Base-by-base conservation (phyloP, 345 rosid genomes). In the Gossypioides kirkii region DNA sequence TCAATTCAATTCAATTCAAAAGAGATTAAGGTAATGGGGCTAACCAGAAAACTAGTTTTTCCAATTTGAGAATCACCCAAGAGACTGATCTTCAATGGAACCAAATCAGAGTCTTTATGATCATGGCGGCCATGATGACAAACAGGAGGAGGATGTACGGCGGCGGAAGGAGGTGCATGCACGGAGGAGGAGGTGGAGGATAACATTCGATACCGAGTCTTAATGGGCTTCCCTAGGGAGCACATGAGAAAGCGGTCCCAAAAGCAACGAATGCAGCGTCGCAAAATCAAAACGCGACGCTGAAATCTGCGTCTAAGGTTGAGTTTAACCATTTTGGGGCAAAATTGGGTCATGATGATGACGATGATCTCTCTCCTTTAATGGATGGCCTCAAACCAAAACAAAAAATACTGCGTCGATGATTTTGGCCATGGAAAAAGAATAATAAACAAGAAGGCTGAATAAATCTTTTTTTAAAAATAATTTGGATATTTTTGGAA, bases 41-140 rank as follows among this genome's bases (percentile, higher is more conserved):
- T 72, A 50, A 91, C 98, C 92, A 88, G 71, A 73, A 94, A 94
- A 77, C 93, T 87, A 6, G 97, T 87, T 74, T 94, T 92, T 38
- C 98, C 97, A 68, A 82, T 87, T 3, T 81, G 82, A 65, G 85
- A 80, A 83, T 94, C 97, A 16, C 98, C 96, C 75, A 94, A 55
- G 69, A 92, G 91, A 43, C 91, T 84, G 74, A 94, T 94, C 85
- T 94, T 94, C 79, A 94, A 76, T 6, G 91, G 67, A 55, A 94
- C 97, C 82, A 94, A 77, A 88, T 94, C 95, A 1, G 92, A 78
- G 69, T 90, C 93, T 42, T 16, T 67, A 25, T 3, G 22, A 18
- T 81, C 49, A 55, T 80, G 79, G 64, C 7, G 74, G 3, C 23
- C 61, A 71, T 4, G 61, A 74, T 52, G 77, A 69, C 41, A 73